Percentiles rank a stretch among this genome's conserved stretches.
Conservation (phyloP, 352 stramenopile genomes). For the Hyphochytrium catenoides region DNA sequence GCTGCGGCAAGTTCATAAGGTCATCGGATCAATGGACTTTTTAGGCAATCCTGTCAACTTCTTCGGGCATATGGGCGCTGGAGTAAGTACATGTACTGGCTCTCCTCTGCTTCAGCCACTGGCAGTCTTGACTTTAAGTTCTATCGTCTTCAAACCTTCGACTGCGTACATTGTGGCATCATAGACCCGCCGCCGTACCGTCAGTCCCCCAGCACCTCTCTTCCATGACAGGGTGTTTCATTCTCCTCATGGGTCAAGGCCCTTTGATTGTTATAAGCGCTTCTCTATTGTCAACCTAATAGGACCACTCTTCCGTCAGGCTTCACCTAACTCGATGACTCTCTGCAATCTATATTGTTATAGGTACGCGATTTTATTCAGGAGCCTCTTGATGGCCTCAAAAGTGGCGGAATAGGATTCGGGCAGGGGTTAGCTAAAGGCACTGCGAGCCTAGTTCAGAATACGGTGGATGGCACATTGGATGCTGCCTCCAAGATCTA, state of each 20-base stretch:
- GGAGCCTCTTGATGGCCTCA: slow-evolving; percentile 75
- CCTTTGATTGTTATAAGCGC: neutral
- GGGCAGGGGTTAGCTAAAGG: slow-evolving; percentile 57
- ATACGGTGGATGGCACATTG: slow-evolving; percentile 59
- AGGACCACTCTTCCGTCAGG: too few species aligned
- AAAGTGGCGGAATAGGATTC: slow-evolving; percentile 57
- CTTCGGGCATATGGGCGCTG: slow-evolving; percentile 80
- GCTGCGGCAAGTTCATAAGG: slow-evolving; percentile 66
- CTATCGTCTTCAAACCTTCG: too few species aligned
- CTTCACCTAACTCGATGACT: too few species aligned
- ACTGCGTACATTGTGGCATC: too few species aligned
- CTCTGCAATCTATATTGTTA: too few species aligned
- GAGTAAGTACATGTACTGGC: too few species aligned
- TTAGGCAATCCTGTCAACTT: slow-evolving; percentile 60
- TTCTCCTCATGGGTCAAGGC: too few species aligned
- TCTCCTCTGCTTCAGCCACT: too few species aligned
- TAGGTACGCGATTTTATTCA: slow-evolving; percentile 84
- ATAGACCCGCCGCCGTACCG: too few species aligned
- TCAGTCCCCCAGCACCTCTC: too few species aligned
- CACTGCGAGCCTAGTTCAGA: slow-evolving; percentile 54
- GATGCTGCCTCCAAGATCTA: slow-evolving; percentile 64
- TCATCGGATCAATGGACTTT: slow-evolving; percentile 64
- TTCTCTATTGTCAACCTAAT: neutral
- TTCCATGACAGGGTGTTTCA: too few species aligned
- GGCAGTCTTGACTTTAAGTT: too few species aligned